Evolutionary conservation across 768 basidiomycete species (phyloP), one percentile per base, ranked within the genome.

Genomic region (Mycena epipterygia): DNA sequence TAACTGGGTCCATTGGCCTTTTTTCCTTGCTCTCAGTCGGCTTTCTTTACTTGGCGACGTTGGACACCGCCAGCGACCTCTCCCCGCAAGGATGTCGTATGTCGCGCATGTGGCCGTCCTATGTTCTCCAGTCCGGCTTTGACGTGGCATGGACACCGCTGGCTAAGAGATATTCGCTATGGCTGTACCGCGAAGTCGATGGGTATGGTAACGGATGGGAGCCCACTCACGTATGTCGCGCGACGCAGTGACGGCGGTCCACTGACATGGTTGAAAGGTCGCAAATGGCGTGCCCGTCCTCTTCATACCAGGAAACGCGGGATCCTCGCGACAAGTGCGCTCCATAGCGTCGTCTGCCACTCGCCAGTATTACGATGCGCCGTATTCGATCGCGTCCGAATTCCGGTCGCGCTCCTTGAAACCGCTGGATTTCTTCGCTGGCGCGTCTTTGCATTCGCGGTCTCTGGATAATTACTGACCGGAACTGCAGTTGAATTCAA

Each of bases 271-370:
- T 12, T 13, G n/a, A 37, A 76, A 75, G 71, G 71, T 65, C 68
- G 59, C 49, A 13, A 77, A 83, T 61, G 95, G 95, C 42, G 77
- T 88, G 21, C 98, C 98, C n/a, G 95, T 97, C 32, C 85, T 99
- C 32, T 99, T 98, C 83, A 93, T 99, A 48, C 98, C 98, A 2
- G 98, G 98, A 11, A 99, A 98, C 79, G 97, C 97, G 27, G 98
- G 98, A 7, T 97, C 95, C 2, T 96, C 93, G 37, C 91, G 90
- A 73, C 98, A 99, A 85, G 93, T 95, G 53, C 91, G 98, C 72
- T 97, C 95, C 16, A 96, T 99, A 74, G 97, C 97, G 5, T 96
- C 95, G 16, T 96, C 95, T 13, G 95, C 96, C 7, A 84, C 93
- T 0, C 86, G 94, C 58, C 95, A 97, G 74, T 96, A 89, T 77